phyloP scores from a whole-genome alignment of 768 basidiomycete genomes.

The Pholiota microspora region DNA sequence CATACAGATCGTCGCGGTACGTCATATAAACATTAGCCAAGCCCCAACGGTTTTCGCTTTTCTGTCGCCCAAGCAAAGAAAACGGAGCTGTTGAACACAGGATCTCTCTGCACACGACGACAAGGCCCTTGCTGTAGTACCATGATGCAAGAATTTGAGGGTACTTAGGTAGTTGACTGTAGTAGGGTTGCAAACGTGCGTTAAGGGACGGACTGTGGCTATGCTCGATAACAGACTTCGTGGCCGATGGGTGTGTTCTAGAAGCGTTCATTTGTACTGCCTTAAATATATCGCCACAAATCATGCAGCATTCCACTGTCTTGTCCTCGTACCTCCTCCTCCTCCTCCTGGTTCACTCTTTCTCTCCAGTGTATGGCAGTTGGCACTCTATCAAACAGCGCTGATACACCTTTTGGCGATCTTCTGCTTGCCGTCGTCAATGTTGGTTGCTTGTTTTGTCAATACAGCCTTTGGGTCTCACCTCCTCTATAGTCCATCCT shows the following conservation, averaged over 20 bases:
- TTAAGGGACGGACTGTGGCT: not conserved
- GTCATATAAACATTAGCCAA: no score
- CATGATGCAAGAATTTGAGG: no score
- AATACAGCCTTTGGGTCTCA: not conserved
- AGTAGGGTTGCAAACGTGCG: not conserved
- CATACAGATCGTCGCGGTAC: no score
- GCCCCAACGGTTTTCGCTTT: no score
- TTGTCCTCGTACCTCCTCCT: not conserved
- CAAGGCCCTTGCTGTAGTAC: not conserved
- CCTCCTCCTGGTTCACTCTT: not conserved
- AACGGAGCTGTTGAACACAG: no score
- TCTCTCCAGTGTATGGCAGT: not conserved
- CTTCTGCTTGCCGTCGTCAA: constrained; percentile 25
- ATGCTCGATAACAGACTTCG: not conserved
- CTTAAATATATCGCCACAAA: not conserved
- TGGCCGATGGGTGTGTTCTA: not conserved
- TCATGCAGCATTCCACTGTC: not conserved
- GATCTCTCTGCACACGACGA: not conserved
- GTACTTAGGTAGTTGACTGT: not conserved
- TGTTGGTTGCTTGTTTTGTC: constrained; percentile 11
- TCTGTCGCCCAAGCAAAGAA: no score
- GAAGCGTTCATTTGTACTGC: not conserved
- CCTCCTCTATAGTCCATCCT: constrained; percentile 68
- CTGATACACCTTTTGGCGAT: constrained; percentile 19
- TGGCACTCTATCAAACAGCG: not conserved